Base-by-base conservation (phyloP, 495 filamentous ascomycete species). In the Letharia lupina region DNA sequence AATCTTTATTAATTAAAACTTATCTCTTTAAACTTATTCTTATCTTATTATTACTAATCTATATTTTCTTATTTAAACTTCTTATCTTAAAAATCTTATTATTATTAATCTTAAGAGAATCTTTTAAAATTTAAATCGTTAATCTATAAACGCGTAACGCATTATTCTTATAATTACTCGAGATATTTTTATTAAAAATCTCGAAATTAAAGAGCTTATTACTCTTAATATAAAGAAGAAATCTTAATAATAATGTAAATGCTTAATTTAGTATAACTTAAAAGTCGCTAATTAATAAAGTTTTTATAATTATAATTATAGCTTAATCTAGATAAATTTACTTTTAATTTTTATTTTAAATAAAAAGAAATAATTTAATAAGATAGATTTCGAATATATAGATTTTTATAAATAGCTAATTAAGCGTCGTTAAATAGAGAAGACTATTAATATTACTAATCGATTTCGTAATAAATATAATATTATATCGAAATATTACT, bases 331-430 rank as follows among this genome's bases (percentile, higher is more conserved):
- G 4, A 40, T 57, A 18, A 33, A 39, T 61, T n/a, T 16, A 42
- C 8, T 9, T 12, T 44, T 42, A 15, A n/a, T 62, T 23, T 5
- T 62, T 60, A 54, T 67, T 35, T 28, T 37, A 37, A 63, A 28
- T 37, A 39, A 42, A 28, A 12, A 90, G 86, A 77, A 93, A 92
- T 6, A 92, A 79, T 13, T 90, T 90, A 65, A 91, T 78, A 41
- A 91, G 73, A 68, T 86, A 89, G 13, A 91, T 75, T 69, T 93
- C 87, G 85, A 91, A 87, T 68, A 91, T 83, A 71, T 93, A 93
- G n/a, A 93, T 77, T 0, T 89, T 89, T 7, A 85, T 87, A 70
- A 92, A 92, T 0, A 91, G 84, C 72, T 92, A 89, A 72, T 91
- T 91, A 75, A 93, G 82, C n/a, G 90, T 88, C n/a, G 80, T 82